Conservation (phyloP, 345 rosid species). For the Diplotaxis tenuifolia region DNA sequence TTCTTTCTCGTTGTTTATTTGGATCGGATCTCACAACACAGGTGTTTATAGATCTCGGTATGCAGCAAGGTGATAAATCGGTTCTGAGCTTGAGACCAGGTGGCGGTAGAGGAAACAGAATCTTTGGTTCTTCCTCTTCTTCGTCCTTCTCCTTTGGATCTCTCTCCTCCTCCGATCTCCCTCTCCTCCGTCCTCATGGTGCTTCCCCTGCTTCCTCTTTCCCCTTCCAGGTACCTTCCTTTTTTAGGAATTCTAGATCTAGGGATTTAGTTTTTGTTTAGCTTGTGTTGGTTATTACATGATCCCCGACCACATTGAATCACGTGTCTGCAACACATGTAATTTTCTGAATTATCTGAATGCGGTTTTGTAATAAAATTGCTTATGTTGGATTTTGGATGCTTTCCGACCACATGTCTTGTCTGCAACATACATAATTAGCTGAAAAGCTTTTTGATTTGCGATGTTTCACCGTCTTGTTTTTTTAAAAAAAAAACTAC, state of each 20-base stretch:
- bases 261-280: background rate
- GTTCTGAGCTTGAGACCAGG: slow-evolving; percentile 99
- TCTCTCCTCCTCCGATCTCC: slow-evolving; percentile 60
- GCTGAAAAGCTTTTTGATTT: no score
- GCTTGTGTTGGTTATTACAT: background rate
- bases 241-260: slow-evolving; percentile 50
- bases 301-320: background rate
- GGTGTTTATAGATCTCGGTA: slow-evolving; percentile 51
- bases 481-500: no score
- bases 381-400: slow-evolving; percentile 4
- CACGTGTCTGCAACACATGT: background rate
- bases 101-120: slow-evolving; percentile 94
- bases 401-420: background rate
- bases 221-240: slow-evolving; percentile 41
- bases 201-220: slow-evolving; percentile 44
- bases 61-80: slow-evolving; percentile 96
- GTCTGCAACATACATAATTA: no score
- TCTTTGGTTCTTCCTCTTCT: slow-evolving; percentile 55
- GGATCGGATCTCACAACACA: slow-evolving; percentile 16
- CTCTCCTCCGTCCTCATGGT: slow-evolving; percentile 73
- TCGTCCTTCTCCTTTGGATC: slow-evolving; percentile 61
- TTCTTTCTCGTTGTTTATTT: background rate
- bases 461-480: no score
- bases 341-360: no score
- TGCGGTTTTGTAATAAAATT: background rate